Evolutionary conservation across 257 asterid genomes (phyloP).

Genomic region (Nicotiana knightiana): DNA sequence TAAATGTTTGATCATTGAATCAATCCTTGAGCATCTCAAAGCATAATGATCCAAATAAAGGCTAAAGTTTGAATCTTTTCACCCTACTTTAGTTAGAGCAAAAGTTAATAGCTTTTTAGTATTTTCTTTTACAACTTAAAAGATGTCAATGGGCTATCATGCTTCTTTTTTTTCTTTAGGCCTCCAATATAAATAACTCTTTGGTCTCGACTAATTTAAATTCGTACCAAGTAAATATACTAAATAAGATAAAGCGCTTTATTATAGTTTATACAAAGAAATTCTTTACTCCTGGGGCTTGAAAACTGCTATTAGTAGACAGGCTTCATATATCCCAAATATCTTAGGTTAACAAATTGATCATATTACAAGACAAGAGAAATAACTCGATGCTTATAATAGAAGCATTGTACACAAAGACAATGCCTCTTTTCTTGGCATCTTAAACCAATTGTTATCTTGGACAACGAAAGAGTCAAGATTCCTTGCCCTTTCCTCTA

Average conservation of each 20-base stretch:
- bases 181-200: not conserved
- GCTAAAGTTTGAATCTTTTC: not conserved
- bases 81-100: not conserved
- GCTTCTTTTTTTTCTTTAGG: not conserved
- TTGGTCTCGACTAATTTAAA: not conserved
- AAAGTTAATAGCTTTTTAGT: not conserved
- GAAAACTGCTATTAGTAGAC: not conserved
- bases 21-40: not conserved
- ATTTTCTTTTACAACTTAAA: not conserved
- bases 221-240: not conserved
- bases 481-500: conserved; percentile 54
- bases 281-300: too few species aligned
- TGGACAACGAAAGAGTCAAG: conserved; percentile 47
- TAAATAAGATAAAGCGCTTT: not conserved
- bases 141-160: not conserved
- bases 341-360: not conserved
- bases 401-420: conserved; percentile 19
- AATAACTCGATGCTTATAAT: conserved; percentile 22
- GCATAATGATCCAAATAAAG: not conserved
- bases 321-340: not conserved
- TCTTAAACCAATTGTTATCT: conserved; percentile 6
- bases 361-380: not conserved
- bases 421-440: conserved; percentile 12
- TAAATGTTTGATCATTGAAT: not conserved
- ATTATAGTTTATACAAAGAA: too few species aligned